Conservation (phyloP, 768 basidiomycete species). For the Auricularia cornea region DNA sequence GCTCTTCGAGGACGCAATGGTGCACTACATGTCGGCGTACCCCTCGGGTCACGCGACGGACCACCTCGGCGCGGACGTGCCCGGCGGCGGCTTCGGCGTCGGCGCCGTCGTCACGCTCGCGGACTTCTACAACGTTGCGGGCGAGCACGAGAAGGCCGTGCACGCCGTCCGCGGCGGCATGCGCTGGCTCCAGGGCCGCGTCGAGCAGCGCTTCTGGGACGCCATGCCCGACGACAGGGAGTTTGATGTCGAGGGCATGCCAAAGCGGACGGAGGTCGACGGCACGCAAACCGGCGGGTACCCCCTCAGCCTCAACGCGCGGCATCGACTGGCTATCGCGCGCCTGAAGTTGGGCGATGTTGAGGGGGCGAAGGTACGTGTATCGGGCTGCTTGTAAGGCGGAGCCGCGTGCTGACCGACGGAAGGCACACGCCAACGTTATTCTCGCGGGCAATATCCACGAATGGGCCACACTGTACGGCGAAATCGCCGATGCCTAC, state of each 20-base stretch:
- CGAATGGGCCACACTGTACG: constrained; percentile 71
- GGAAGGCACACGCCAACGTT: constrained; percentile 66
- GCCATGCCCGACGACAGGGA: constrained; percentile 80
- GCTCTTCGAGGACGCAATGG: constrained; percentile 68
- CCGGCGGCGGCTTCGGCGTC: constrained; percentile 38
- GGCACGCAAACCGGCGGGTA: constrained; percentile 20
- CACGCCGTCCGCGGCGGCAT: constrained; percentile 64
- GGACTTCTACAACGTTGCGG: constrained; percentile 70
- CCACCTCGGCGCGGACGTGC: constrained; percentile 15
- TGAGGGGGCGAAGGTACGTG: constrained; percentile 71
- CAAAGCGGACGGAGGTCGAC: constrained; percentile 9
- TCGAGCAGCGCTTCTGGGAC: constrained; percentile 71
- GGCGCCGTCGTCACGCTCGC: constrained; percentile 77
- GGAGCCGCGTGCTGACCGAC: not conserved
- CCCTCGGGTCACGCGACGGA: constrained; percentile 33
- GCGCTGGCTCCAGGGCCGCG: constrained; percentile 86
- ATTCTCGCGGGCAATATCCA: constrained; percentile 63
- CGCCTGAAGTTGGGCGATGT: constrained; percentile 72
- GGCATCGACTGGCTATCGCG: constrained; percentile 77
- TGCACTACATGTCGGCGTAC: constrained; percentile 48
- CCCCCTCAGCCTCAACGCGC: constrained; percentile 63
- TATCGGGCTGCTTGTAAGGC: not conserved
- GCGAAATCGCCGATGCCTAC: constrained; percentile 80
- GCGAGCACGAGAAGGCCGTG: constrained; percentile 59
- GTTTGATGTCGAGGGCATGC: constrained; percentile 47